phyloP scores from a whole-genome alignment of 768 basidiomycete species.

The Xerocomellus intermedius region DNA sequence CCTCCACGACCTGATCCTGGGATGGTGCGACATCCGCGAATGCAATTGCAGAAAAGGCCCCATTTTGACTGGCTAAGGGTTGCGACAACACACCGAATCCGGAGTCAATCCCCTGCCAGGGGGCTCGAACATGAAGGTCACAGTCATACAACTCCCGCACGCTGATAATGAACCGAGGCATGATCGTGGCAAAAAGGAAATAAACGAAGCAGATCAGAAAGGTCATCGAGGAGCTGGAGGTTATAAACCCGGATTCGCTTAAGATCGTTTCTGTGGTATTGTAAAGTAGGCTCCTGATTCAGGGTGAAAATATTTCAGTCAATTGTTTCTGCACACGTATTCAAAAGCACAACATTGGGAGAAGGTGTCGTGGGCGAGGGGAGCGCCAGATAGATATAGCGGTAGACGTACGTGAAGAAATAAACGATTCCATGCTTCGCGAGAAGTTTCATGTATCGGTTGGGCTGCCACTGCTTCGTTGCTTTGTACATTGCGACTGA shows the following conservation, averaged over 20 bases:
- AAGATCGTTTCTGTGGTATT: background rate
- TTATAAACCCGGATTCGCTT: background rate
- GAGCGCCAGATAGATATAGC: too few species aligned
- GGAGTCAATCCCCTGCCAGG: background rate
- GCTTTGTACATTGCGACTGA: background rate
- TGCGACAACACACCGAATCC: background rate
- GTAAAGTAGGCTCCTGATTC: background rate
- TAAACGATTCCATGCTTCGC: background rate
- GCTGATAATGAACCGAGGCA: background rate
- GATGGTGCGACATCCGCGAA: background rate
- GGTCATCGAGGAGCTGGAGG: background rate
- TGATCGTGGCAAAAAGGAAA: too few species aligned
- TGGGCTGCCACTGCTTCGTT: background rate
- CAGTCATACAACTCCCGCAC: background rate
- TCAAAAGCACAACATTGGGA: background rate
- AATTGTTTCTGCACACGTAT: background rate
- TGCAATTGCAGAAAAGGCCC: background rate
- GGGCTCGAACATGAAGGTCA: too few species aligned
- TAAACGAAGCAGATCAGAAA: too few species aligned
- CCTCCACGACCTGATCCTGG: background rate
- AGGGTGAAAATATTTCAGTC: background rate
- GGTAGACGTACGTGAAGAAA: background rate
- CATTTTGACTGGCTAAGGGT: background rate
- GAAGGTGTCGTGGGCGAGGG: background rate
- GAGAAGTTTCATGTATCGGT: background rate